These are phyloP conservation scores for Lumnitzera littorea DNA, from an alignment of 345 rosid genomes.

Conservation along the genomic window DNA sequence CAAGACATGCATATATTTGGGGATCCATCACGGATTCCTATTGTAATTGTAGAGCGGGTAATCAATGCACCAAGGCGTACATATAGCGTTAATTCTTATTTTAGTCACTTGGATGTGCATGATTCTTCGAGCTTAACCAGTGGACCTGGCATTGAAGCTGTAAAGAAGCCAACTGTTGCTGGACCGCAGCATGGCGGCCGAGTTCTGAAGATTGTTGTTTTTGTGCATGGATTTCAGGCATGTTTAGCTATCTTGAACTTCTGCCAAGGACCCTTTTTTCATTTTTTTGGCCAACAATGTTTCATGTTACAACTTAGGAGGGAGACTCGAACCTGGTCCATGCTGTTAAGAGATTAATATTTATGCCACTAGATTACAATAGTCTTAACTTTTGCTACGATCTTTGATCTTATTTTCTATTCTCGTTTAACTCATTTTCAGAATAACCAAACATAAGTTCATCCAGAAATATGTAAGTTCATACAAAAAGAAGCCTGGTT, in stretches of 20 bases:
- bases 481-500: too few relatives aligned
- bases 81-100: constrained; percentile 66
- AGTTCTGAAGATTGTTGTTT: constrained; percentile 66
- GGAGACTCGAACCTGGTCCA: too few relatives aligned
- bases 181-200: constrained; percentile 25
- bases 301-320: too few relatives aligned
- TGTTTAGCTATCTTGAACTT: constrained; percentile 13
- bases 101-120: constrained; percentile 51
- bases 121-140: constrained; percentile 23
- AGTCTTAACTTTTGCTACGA: too few relatives aligned
- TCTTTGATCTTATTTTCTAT: neutral
- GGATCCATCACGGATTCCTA: constrained; percentile 75
- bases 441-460: too few relatives aligned
- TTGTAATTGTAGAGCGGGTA: constrained; percentile 77
- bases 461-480: too few relatives aligned
- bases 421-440: neutral
- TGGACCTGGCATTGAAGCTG: constrained; percentile 22
- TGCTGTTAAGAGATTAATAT: too few relatives aligned
- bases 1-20: constrained; percentile 92
- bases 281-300: too few relatives aligned
- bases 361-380: too few relatives aligned
- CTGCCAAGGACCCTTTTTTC: neutral
- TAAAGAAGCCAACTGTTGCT: constrained; percentile 22
- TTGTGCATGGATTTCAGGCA: constrained; percentile 98
- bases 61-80: constrained; percentile 79